A percentile compares a stretch with the other conserved stretches of the same genome.
phyloP scores from a whole-genome alignment of 805 yeast species.

The Yamadazyma phyllophila region DNA sequence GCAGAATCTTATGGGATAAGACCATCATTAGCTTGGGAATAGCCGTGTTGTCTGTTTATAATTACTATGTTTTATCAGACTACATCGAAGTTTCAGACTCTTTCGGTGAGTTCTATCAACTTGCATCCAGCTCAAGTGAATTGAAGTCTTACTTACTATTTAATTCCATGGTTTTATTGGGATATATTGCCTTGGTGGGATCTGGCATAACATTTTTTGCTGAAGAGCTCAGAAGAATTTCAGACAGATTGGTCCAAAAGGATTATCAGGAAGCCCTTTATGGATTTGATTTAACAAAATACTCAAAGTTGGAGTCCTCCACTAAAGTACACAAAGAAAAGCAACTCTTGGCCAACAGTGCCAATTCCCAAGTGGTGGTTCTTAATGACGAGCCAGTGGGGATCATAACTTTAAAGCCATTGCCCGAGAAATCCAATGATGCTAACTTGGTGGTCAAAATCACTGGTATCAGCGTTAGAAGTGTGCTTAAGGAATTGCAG shows the following conservation, averaged over 20 bases:
- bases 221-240: conserved; percentile 43
- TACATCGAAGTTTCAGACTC: conserved; percentile 30
- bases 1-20: conserved; percentile 46
- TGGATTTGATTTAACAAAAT: conserved; percentile 51
- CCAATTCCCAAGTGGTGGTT: conserved; percentile 53
- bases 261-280: conserved; percentile 35
- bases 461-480: conserved; percentile 60
- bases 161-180: conserved; percentile 30
- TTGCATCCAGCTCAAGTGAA: conserved; percentile 22
- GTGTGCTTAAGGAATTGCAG: conserved; percentile 64
- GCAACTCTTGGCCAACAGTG: conserved; percentile 33
- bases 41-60: conserved; percentile 8
- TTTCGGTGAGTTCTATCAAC: conserved; percentile 25
- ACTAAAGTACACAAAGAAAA: conserved; percentile 17
- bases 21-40: conserved; percentile 21
- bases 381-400: conserved; percentile 77
- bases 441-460: conserved; percentile 50
- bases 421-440: conserved; percentile 35
- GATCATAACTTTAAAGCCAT: conserved; percentile 47
- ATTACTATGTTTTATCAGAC: conserved; percentile 27
- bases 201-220: conserved; percentile 39
- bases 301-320: conserved; percentile 29
- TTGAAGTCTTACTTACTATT: conserved; percentile 22
- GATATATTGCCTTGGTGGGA: conserved; percentile 10
- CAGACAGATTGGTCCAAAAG: conserved; percentile 25